Base-by-base conservation (phyloP, 768 basidiomycete species). In the Phanerochaete sordida region DNA sequence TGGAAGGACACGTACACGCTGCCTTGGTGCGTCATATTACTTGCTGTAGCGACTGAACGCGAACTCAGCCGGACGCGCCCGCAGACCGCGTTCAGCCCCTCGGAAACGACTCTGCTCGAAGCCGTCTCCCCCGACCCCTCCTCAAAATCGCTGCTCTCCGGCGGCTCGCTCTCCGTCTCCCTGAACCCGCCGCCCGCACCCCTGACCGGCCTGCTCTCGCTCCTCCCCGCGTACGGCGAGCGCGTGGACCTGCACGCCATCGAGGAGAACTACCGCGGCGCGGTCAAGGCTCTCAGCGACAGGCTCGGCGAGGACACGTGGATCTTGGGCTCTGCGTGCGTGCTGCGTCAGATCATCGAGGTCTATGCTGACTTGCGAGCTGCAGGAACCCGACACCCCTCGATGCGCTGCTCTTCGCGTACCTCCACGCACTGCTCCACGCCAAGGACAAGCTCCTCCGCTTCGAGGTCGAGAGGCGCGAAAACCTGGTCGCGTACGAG, bases 401-500 rank as follows among this genome's bases (percentile, higher is more conserved):
- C 15, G 92, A 94, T 68, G 91, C 92, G 2, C 82, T 93, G 46
- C 76, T 83, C 6, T 94, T 93, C 68, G 91, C 92, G 1, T 94
- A 94, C 66, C 76, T 94, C 13, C 86, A 92, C 70, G 78, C 76
- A 56, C 79, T 91, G 24, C 73, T 90, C 6, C 75, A 84, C 50
- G 66, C 69, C n/a, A 68, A 69, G 60, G 71, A 70, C 44, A 64
- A 68, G 50, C 43, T 74, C 67, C 73, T 85, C 23, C 81, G 88
- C 33, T 79, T 84, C 37, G 87, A 90, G 67, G 84, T 92, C 28
- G 80, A 84, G 13, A 82, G 84, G 52, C 84, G 83, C 60, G 84
- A 83, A 43, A 93, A 93, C 66, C 86, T 94, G 44, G 84, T 91
- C 50, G 82, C 83, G 30, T 94, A 92, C 91, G 91, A 93, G 69